Percentiles rank a stretch among this genome's conserved stretches.
phyloP scores from a whole-genome alignment of 768 basidiomycete species.

The Filobasidium wieringae region DNA sequence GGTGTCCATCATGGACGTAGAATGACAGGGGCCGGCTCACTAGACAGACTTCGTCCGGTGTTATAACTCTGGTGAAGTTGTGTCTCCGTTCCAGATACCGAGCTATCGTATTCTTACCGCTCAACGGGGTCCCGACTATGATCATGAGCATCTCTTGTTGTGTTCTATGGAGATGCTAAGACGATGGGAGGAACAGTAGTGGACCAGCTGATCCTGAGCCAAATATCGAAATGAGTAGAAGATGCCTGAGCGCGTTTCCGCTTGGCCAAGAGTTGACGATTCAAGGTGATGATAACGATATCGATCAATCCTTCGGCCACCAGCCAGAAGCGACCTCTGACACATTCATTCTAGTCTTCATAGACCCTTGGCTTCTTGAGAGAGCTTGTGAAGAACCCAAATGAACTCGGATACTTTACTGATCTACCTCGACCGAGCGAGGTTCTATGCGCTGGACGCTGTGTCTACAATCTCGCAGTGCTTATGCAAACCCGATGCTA shows the following conservation, averaged over 20 bases:
- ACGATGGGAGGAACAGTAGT: background rate
- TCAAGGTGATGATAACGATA: no score
- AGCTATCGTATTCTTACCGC: constrained; percentile 40
- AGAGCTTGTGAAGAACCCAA: no score
- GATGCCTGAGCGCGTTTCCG: constrained; percentile 1
- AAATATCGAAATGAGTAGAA: background rate
- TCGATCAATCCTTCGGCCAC: no score
- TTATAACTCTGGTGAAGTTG: background rate
- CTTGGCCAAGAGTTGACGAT: no score
- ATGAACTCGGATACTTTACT: constrained; percentile 4
- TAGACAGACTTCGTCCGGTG: constrained; percentile 5
- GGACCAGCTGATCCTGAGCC: background rate
- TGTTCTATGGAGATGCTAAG: no score
- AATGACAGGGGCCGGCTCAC: no score
- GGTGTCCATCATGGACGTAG: no score
- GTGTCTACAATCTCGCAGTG: constrained; percentile 31
- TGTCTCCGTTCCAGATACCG: constrained; percentile 31
- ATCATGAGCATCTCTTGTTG: constrained; percentile 43
- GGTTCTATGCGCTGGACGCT: constrained; percentile 38
- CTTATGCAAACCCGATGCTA: constrained; percentile 47
- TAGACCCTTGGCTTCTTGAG: no score
- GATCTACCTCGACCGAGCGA: constrained; percentile 28
- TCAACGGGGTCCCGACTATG: constrained; percentile 39
- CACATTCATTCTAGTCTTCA: no score
- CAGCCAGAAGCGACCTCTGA: no score